Evolutionary conservation across 768 basidiomycete genomes (phyloP).

Genomic region (Clathrus columnatus): DNA sequence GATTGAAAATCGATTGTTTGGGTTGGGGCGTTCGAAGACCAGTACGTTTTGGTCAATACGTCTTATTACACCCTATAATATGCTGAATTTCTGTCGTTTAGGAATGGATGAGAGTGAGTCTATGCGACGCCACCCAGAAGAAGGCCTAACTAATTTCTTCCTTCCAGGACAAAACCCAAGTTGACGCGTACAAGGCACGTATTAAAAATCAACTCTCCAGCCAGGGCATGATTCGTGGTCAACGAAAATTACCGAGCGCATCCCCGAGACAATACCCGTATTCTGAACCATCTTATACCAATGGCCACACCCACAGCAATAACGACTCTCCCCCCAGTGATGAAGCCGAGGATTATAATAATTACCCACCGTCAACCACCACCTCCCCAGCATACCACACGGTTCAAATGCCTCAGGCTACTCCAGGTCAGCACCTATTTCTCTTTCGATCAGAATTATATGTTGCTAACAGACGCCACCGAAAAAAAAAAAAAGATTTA

Average conservation of each 20-base stretch:
- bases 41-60: slow-evolving; percentile 1
- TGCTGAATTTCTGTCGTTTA: background rate
- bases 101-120: slow-evolving; percentile 77
- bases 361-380: background rate
- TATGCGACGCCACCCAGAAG: slow-evolving; percentile 1
- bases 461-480: background rate
- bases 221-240: slow-evolving; percentile 74
- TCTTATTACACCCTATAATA: background rate
- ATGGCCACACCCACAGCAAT: slow-evolving; percentile 9
- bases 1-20: slow-evolving; percentile 72
- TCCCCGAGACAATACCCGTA: slow-evolving; percentile 11
- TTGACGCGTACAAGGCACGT: slow-evolving; percentile 73
- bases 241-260: slow-evolving; percentile 45
- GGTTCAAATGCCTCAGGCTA: slow-evolving; percentile 8
- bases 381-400: slow-evolving; percentile 6
- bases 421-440: slow-evolving; percentile 2
- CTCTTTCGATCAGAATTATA: background rate
- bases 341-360: slow-evolving; percentile 4
- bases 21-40: slow-evolving; percentile 81
- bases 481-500: background rate
- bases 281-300: slow-evolving; percentile 4
- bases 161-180: slow-evolving; percentile 67
- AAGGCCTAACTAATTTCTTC: slow-evolving; percentile 1
- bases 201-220: slow-evolving; percentile 75
- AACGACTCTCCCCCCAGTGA: slow-evolving; percentile 4